These are phyloP conservation scores for Salix udensis DNA, from an alignment of 345 rosid genomes.

Conservation along the genomic window DNA sequence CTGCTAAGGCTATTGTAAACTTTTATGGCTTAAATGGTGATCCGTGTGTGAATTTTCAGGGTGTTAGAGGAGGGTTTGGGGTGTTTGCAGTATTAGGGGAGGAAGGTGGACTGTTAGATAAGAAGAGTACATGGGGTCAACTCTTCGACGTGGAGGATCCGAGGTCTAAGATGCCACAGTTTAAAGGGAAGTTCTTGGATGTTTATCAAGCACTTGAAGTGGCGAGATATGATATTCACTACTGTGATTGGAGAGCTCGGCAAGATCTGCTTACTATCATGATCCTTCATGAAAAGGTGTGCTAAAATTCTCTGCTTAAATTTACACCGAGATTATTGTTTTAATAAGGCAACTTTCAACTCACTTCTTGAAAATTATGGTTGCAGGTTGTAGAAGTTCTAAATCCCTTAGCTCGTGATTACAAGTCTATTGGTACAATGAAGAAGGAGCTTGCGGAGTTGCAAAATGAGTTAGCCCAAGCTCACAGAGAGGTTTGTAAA, in stretches of 20 bases:
- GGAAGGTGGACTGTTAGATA: slow-evolving; percentile 61
- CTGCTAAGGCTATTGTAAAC: background rate
- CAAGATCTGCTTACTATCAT: slow-evolving; percentile 92
- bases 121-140: slow-evolving; percentile 68
- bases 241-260: slow-evolving; percentile 93
- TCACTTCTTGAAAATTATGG: slow-evolving; percentile 13
- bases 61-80: slow-evolving; percentile 53
- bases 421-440: slow-evolving; percentile 83
- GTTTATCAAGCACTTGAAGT: slow-evolving; percentile 86
- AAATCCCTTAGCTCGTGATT: slow-evolving; percentile 96
- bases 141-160: slow-evolving; percentile 95
- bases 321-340: background rate
- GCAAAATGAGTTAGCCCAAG: slow-evolving; percentile 79
- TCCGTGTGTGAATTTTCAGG: slow-evolving; percentile 41
- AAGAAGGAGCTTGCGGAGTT: slow-evolving; percentile 87
- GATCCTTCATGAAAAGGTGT: slow-evolving; percentile 94
- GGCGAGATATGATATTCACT: slow-evolving; percentile 87
- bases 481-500: slow-evolving; percentile 70
- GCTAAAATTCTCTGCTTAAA: background rate
- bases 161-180: slow-evolving; percentile 72
- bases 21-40: background rate
- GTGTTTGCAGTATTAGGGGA: slow-evolving; percentile 81
- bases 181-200: slow-evolving; percentile 84
- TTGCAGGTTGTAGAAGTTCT: slow-evolving; percentile 88
- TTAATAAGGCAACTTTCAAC: background rate